phyloP scores from a whole-genome alignment of 2,329 filamentous ascomycete species.

The Xylaria sp. region DNA sequence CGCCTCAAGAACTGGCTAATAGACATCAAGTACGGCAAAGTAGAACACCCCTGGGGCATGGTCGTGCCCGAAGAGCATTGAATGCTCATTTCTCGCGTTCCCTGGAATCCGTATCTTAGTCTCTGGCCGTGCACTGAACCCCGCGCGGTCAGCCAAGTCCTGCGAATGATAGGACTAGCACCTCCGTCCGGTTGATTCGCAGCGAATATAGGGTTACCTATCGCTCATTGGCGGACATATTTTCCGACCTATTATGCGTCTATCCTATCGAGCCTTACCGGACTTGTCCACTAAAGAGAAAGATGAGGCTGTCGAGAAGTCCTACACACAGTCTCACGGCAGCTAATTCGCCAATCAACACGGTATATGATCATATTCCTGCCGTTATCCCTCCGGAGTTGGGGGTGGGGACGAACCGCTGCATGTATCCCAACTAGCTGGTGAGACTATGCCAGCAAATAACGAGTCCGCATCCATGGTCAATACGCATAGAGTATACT shows the following conservation, averaged over 20 bases:
- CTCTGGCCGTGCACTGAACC: background rate
- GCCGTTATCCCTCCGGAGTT: conserved; percentile 33
- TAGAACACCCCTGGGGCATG: conserved; percentile 75
- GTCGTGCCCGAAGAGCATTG: conserved; percentile 69
- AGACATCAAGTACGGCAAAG: conserved; percentile 80
- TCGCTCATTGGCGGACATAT: conserved; percentile 11
- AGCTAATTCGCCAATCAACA: conserved; percentile 5
- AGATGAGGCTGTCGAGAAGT: conserved; percentile 16
- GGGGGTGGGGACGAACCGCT: conserved; percentile 35
- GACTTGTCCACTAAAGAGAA: conserved; percentile 8
- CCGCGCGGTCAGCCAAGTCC: conserved; percentile 2
- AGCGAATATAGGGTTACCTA: background rate
- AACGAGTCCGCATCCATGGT: conserved; percentile 18
- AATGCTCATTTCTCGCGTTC: conserved; percentile 16
- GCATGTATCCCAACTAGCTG: conserved; percentile 4
- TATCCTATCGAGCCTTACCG: background rate
- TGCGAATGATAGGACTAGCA: conserved; percentile 1
- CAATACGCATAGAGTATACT: conserved; percentile 10
- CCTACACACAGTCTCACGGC: conserved; percentile 24
- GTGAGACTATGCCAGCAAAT: conserved; percentile 13
- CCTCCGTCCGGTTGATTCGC: conserved; percentile 12
- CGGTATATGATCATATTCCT: background rate
- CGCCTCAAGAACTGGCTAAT: conserved; percentile 74
- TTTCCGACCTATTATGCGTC: conserved; percentile 7
- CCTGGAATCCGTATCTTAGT: conserved; percentile 1